These are phyloP conservation scores for Lactifluus hygrophoroides DNA, from an alignment of 768 basidiomycete species.

Conservation along the genomic window DNA sequence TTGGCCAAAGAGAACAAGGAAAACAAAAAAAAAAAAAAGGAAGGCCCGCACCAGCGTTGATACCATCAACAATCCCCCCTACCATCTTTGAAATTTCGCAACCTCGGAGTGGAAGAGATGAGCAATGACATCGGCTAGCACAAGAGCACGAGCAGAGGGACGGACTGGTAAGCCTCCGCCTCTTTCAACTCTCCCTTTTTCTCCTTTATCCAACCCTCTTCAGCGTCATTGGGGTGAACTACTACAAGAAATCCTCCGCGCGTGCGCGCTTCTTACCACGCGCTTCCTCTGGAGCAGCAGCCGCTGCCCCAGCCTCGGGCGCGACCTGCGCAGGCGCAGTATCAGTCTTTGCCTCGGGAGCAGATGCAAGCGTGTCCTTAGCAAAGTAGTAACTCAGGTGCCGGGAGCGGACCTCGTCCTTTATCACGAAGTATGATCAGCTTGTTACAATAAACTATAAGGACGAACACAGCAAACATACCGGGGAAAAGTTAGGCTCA, in stretches of 20 bases:
- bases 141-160: slow-evolving; percentile 24
- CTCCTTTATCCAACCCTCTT: not conserved
- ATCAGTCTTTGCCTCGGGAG: slow-evolving; percentile 27
- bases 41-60: slow-evolving; percentile 22
- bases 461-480: slow-evolving; percentile 31
- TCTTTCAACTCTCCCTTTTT: slow-evolving; percentile 3
- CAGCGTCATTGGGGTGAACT: slow-evolving; percentile 10
- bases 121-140: slow-evolving; percentile 17
- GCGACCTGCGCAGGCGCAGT: slow-evolving; percentile 24
- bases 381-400: slow-evolving; percentile 53
- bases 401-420: slow-evolving; percentile 76
- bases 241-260: slow-evolving; percentile 76
- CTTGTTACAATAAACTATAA: not conserved
- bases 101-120: slow-evolving; percentile 20
- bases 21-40: slow-evolving; percentile 13
- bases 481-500: slow-evolving; percentile 74
- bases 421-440: not conserved
- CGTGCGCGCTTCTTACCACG: slow-evolving; percentile 79
- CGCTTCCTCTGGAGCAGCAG: slow-evolving; percentile 40
- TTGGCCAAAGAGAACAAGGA: slow-evolving; percentile 4
- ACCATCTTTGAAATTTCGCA: slow-evolving; percentile 7
- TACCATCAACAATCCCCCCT: not conserved
- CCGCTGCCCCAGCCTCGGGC: slow-evolving; percentile 1
- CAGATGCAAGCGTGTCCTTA: slow-evolving; percentile 29
- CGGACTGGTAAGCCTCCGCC: slow-evolving; percentile 27